These are phyloP conservation scores for Aspergillus sp. DNA, from an alignment of 2,329 filamentous ascomycete species.

Conservation along the genomic window DNA sequence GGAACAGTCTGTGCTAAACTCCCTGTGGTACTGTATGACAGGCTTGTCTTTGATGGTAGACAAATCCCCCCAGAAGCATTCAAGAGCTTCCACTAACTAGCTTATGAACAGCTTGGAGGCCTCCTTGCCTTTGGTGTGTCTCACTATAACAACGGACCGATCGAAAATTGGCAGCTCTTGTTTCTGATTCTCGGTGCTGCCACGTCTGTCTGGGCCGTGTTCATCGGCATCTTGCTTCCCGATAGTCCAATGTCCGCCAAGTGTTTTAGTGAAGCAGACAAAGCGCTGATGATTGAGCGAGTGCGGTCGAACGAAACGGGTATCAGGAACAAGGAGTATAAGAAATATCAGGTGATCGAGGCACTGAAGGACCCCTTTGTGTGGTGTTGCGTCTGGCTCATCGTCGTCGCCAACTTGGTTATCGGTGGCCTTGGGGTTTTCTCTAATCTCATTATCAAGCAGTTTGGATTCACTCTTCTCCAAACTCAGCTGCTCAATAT, in stretches of 20 bases:
- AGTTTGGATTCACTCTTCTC: slow-evolving; percentile 60
- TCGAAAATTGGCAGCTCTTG: slow-evolving; percentile 63
- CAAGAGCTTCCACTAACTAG: not conserved
- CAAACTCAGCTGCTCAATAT: slow-evolving; percentile 69
- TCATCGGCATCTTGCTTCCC: slow-evolving; percentile 58
- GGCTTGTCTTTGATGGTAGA: slow-evolving; percentile 57
- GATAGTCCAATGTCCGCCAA: slow-evolving; percentile 66
- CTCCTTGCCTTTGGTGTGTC: slow-evolving; percentile 54
- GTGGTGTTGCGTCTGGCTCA: slow-evolving; percentile 18
- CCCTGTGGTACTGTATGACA: slow-evolving; percentile 72
- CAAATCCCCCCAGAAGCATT: not conserved
- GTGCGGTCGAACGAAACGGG: slow-evolving; percentile 57
- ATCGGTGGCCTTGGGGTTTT: slow-evolving; percentile 37
- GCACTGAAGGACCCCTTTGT: slow-evolving; percentile 29
- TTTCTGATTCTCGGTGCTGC: slow-evolving; percentile 61
- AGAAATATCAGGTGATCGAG: slow-evolving; percentile 49
- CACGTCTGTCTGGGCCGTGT: slow-evolving; percentile 37
- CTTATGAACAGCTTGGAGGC: slow-evolving; percentile 54
- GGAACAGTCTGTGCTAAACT: slow-evolving; percentile 62
- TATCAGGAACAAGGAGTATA: slow-evolving; percentile 53
- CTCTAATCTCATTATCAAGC: slow-evolving; percentile 59
- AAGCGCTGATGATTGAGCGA: slow-evolving; percentile 56
- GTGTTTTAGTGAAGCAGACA: slow-evolving; percentile 62
- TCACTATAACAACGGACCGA: slow-evolving; percentile 48
- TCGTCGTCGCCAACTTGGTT: slow-evolving; percentile 11